Evolutionary conservation across 2,329 filamentous ascomycete genomes (phyloP).

Genomic region (Nothomitra cinnamomea): DNA sequence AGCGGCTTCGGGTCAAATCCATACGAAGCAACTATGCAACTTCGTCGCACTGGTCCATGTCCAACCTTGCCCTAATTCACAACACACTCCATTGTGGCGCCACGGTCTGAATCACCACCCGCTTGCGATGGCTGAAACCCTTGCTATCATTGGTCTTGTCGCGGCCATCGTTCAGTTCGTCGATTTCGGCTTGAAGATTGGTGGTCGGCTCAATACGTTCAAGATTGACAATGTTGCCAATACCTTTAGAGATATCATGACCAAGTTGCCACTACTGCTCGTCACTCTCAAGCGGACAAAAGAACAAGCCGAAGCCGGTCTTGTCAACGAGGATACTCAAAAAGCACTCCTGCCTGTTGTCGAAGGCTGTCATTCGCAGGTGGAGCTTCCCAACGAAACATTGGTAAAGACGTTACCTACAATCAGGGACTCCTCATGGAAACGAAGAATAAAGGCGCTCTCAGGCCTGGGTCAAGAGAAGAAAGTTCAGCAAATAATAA

Average conservation of each 20-base stretch:
- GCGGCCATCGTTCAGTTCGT: slow-evolving; percentile 3
- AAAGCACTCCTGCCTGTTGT: background rate
- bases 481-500: background rate
- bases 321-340: background rate
- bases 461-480: background rate
- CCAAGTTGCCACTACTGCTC: slow-evolving; percentile 4
- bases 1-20: no score
- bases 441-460: background rate
- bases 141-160: no score
- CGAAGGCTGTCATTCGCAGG: background rate
- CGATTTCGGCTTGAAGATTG: slow-evolving; percentile 3
- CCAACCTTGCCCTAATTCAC: no score
- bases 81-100: no score
- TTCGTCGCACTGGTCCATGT: no score
- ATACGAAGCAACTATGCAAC: no score
- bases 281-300: slow-evolving; percentile 3
- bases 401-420: background rate
- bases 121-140: no score
- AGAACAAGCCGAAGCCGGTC: background rate
- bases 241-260: background rate
- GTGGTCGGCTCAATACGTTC: background rate
- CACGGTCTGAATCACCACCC: no score
- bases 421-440: background rate
- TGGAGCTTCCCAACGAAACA: background rate
- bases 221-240: background rate